phyloP scores from a whole-genome alignment of 495 filamentous ascomycete species.

The Xylaria nigripes region DNA sequence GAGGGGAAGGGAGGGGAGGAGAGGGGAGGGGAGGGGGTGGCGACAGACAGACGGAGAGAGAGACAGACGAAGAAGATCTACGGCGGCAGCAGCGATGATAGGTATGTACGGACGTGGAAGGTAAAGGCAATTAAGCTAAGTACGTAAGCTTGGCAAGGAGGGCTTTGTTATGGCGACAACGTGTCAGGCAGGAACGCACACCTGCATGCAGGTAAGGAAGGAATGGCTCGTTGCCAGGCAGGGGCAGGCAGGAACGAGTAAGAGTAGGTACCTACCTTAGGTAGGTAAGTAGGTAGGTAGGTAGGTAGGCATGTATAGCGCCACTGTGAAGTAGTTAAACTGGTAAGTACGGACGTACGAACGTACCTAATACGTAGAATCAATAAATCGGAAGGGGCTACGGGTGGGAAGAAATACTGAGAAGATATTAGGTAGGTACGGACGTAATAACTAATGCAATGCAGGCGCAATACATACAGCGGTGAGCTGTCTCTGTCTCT shows the following conservation, averaged over 20 bases:
- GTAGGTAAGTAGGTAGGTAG: no score
- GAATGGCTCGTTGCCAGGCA: no score
- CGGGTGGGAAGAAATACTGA: background rate
- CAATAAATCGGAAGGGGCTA: constrained; percentile 8
- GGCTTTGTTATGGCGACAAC: background rate
- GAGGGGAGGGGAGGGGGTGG: no score
- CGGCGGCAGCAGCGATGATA: no score
- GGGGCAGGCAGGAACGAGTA: no score
- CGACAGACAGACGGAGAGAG: no score
- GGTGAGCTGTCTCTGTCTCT: background rate
- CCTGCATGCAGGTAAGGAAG: background rate
- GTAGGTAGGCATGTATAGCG: background rate
- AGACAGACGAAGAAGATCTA: no score
- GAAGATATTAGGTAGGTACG: no score
- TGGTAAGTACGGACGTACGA: no score
- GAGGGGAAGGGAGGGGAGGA: no score
- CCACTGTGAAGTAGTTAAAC: background rate
- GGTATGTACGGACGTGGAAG: background rate
- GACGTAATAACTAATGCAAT: background rate
- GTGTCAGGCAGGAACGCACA: background rate
- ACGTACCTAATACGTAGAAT: no score
- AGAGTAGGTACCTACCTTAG: no score
- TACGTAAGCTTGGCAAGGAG: background rate
- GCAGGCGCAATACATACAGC: background rate
- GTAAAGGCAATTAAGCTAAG: background rate